Conservation (phyloP, 2,329 filamentous ascomycete species). For the Chrysosporium keratinophilum region DNA sequence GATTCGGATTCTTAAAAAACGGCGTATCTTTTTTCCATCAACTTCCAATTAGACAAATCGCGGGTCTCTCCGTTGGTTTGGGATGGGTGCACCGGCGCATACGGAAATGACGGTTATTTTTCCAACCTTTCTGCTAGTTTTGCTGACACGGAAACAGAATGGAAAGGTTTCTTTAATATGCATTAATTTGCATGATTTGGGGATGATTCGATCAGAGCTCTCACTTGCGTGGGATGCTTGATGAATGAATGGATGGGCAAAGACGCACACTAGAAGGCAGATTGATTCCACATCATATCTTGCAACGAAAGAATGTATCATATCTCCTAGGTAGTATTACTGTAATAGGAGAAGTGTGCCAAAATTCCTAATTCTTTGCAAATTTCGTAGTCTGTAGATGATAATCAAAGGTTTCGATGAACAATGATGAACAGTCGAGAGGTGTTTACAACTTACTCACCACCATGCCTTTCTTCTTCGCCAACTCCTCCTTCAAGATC, state of each 20-base stretch:
- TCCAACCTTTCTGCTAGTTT: conserved; percentile 8
- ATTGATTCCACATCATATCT: not conserved
- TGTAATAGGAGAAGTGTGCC: conserved; percentile 15
- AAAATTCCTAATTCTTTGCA: not conserved
- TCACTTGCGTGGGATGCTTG: not conserved
- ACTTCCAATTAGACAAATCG: conserved; percentile 10
- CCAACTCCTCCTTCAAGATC: conserved; percentile 32
- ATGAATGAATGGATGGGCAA: not conserved
- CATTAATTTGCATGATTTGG: not conserved
- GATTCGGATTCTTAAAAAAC: conserved; percentile 7
- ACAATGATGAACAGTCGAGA: not conserved
- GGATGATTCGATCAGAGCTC: not conserved
- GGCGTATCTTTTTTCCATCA: conserved; percentile 9
- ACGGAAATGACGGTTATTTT: not conserved
- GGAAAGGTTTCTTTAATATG: not conserved
- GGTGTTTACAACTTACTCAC: conserved; percentile 12
- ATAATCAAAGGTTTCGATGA: no score
- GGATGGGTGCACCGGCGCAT: conserved; percentile 12
- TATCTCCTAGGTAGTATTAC: conserved; percentile 10
- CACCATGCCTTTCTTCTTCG: conserved; percentile 23
- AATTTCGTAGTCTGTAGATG: not conserved
- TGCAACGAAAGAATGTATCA: conserved; percentile 9
- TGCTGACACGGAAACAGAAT: not conserved
- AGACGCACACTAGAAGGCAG: conserved; percentile 3
- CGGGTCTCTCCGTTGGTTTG: conserved; percentile 6